Percentiles rank a stretch among this genome's conserved stretches.
Evolutionary conservation across 345 rosid genomes (phyloP).

Genomic region (Salix koriyanagi): DNA sequence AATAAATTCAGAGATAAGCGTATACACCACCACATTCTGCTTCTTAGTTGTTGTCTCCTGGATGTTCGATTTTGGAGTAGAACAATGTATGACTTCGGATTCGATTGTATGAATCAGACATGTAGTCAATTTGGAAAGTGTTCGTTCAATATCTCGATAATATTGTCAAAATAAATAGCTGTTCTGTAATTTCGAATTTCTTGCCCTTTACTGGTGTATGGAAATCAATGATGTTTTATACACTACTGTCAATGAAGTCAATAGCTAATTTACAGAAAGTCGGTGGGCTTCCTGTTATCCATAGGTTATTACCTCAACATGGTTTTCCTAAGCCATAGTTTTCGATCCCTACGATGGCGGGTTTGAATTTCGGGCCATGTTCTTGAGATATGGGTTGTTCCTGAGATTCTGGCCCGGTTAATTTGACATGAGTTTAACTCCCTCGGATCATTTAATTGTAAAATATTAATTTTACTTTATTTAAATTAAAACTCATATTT

Average conservation of each 20-base stretch:
- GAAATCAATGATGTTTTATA: background rate
- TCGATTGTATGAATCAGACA: no score
- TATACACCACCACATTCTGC: slow-evolving; percentile 6
- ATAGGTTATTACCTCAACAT: background rate
- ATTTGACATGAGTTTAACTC: background rate
- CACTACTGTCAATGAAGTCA: background rate
- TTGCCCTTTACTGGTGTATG: background rate
- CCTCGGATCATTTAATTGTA: background rate
- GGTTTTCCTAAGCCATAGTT: background rate
- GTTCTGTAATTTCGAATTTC: background rate
- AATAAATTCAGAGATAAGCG: slow-evolving; percentile 25
- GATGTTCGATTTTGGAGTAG: background rate
- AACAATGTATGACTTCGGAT: no score
- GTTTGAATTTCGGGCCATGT: background rate
- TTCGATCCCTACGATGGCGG: background rate
- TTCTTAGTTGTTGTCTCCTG: slow-evolving; percentile 3
- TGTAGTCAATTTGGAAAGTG: no score
- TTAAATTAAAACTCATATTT: no score
- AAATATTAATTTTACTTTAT: no score
- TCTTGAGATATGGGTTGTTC: background rate
- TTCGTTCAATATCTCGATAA: no score
- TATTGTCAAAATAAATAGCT: no score
- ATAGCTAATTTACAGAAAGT: background rate
- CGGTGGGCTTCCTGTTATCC: background rate
- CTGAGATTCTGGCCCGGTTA: background rate